phyloP scores from a whole-genome alignment of 371 early-diverging fungal genomes.

The Mucor ambiguus region DNA sequence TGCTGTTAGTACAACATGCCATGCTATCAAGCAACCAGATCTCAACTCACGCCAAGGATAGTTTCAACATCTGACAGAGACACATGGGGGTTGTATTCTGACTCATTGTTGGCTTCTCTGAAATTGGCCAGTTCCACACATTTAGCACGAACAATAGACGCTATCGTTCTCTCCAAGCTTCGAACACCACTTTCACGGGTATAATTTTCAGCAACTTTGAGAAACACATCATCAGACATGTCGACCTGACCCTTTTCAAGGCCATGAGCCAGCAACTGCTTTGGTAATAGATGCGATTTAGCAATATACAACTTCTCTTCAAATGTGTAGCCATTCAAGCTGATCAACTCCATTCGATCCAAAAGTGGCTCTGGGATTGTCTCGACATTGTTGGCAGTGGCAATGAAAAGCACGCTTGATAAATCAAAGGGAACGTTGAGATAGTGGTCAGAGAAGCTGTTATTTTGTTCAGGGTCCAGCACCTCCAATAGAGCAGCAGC shows the following conservation, averaged over 20 bases:
- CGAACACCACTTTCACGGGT: constrained; percentile 89
- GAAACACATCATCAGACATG: constrained; percentile 54
- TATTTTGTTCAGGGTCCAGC: constrained; percentile 89
- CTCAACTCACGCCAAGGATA: constrained; percentile 63
- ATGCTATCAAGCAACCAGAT: not conserved
- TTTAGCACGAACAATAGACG: constrained; percentile 70
- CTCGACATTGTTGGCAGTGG: constrained; percentile 83
- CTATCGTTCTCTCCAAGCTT: constrained; percentile 74
- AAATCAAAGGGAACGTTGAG: constrained; percentile 84
- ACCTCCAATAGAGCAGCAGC: constrained; percentile 86
- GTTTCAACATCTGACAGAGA: constrained; percentile 46
- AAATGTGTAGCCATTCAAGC: constrained; percentile 82
- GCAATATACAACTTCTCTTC: constrained; percentile 76
- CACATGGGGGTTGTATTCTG: constrained; percentile 16
- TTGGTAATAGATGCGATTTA: constrained; percentile 60
- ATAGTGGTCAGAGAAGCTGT: constrained; percentile 83
- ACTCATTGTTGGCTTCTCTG: constrained; percentile 28
- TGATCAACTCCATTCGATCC: constrained; percentile 89
- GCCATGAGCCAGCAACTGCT: constrained; percentile 74
- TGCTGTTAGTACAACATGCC: not conserved
- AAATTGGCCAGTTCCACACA: constrained; percentile 69
- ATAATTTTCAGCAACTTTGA: constrained; percentile 71
- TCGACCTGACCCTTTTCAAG: constrained; percentile 49
- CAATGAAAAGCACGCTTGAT: constrained; percentile 84
- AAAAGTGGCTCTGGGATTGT: constrained; percentile 81